Base-by-base conservation (phyloP, 768 basidiomycete species). In the Trametes cingulata region DNA sequence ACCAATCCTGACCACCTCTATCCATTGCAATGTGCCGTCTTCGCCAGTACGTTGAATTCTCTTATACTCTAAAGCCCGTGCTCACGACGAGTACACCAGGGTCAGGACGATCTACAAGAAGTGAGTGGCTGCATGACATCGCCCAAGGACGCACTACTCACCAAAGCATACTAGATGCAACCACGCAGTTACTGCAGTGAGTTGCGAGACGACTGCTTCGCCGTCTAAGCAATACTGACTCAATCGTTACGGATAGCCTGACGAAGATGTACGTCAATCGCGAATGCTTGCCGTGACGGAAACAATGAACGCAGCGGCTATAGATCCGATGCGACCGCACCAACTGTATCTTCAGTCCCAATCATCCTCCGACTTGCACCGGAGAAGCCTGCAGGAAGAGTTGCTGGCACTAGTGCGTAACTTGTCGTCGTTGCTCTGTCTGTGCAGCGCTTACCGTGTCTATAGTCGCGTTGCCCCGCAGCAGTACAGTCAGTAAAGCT, bases 341-440 rank as follows among this genome's bases (percentile, higher is more conserved):
- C 33, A 73, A 72, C 45, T 87, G 86, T 72, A 82, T 74, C 57
- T 85, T 85, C 66, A 85, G 84, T 51, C 77, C 83, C 0, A 74
- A 71, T 53, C 85, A 86, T 61, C 80, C 81, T 0, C 57, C 58
- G 1, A 69, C 66, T 36, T 85, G 84, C 53, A 68, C 58, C 0
- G 75, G 70, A 7, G 80, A 80, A 0, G 29, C 29, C 1, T 86
- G 85, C 73, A 77, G 57, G n/a, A 67, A 69, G 52, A 74, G 70
- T 2, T 82, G 81, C 54, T 77, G 74, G 68, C 83, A 84, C 67
- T 82, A 80, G 83, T 84, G 39, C 69, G 69, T 63, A n/a, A 40
- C 15, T 33, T 19, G 15, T 41, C 27, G 19, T 2, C n/a, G 15
- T n/a, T n/a, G 20, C 19, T 8, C n/a, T 20, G 17, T 12, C 17